Evolutionary conservation across 2,329 filamentous ascomycete species (phyloP), one percentile per base, ranked within the genome.

Genomic region (Rhinocladiella similis): DNA sequence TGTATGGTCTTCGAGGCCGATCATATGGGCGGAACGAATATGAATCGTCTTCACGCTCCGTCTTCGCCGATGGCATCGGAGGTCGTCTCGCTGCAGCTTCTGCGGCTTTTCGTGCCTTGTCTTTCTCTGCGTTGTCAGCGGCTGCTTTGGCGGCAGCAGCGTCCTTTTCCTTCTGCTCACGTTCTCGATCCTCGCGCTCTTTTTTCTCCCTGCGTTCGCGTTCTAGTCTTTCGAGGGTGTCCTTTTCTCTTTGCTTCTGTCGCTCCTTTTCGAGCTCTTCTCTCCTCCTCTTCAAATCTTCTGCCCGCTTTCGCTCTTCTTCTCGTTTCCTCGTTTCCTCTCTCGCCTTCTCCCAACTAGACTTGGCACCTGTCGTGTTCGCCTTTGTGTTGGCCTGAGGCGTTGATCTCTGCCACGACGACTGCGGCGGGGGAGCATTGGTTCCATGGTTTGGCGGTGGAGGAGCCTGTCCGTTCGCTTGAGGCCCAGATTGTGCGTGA

Each of bases 21-120:
- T 93, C 89, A 70, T 92, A 92, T 1, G 90, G 88, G 48, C 89
- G 85, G 72, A 84, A 92, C 1, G 89, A 91, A 70, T 88, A 85
- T 2, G 80, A 77, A 61, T 87, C 83, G 49, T 88, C 85, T 18
- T 83, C 83, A 53, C 53, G 57, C 20, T 73, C 68, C 19, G 75
- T 71, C 16, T 68, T 72, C 20, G 69, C 71, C 42, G 70, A 70
- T 16, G 72, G 69, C 46, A 73, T 67, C 2, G 69, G 68, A 10
- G 69, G 68, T 55, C 63, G 72, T 67, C 55, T 70, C 62, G 54
- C 66, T 62, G 59, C 65, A 56, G 61, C 64, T 36, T 66, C 64
- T 3, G 66, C 65, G 45, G 39, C 89, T 86, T 95, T 88, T 77
- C 93, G 57, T 27, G 50, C 20, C 52, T 49, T 61, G 47, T 61